Evolutionary conservation across 805 yeast species (phyloP).

Genomic region (Candida nitratophila): DNA sequence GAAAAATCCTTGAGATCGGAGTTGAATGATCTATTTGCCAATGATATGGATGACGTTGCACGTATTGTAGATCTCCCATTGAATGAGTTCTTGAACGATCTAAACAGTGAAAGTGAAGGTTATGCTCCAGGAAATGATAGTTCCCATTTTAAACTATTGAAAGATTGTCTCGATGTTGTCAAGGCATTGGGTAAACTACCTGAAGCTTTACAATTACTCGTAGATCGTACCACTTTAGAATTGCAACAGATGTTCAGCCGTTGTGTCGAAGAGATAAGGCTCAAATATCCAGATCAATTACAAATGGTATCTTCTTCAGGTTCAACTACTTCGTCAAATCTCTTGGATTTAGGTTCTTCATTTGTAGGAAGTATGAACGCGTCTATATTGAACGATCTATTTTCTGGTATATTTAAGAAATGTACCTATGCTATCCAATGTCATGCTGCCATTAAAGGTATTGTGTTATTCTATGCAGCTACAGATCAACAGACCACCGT

Average conservation of each 20-base stretch:
- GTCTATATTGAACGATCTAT: conserved; percentile 58
- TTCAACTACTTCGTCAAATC: neutral
- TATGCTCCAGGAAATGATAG: conserved; percentile 18
- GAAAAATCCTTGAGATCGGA: conserved; percentile 10
- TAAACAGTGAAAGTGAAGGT: conserved; percentile 16
- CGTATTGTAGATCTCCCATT: conserved; percentile 27
- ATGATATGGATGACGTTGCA: conserved; percentile 20
- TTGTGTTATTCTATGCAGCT: conserved; percentile 29
- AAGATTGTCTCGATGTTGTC: conserved; percentile 12
- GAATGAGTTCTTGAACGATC: conserved; percentile 26
- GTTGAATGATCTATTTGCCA: conserved; percentile 12
- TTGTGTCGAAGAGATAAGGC: conserved; percentile 57
- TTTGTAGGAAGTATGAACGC: conserved; percentile 42
- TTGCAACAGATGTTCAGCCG: conserved; percentile 54
- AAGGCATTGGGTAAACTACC: conserved; percentile 52
- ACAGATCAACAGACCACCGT: conserved; percentile 10
- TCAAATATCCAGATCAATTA: conserved; percentile 33
- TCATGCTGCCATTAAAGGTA: conserved; percentile 59
- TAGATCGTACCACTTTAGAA: conserved; percentile 53
- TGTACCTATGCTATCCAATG: conserved; percentile 58
- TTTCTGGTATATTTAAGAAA: conserved; percentile 62
- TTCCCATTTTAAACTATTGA: conserved; percentile 14
- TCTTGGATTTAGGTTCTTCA: conserved; percentile 7
- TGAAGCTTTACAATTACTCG: conserved; percentile 46
- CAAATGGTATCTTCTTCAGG: conserved; percentile 6